These are phyloP conservation scores for Prosopis cineraria DNA, from an alignment of 306 rosid genomes.

Conservation along the genomic window DNA sequence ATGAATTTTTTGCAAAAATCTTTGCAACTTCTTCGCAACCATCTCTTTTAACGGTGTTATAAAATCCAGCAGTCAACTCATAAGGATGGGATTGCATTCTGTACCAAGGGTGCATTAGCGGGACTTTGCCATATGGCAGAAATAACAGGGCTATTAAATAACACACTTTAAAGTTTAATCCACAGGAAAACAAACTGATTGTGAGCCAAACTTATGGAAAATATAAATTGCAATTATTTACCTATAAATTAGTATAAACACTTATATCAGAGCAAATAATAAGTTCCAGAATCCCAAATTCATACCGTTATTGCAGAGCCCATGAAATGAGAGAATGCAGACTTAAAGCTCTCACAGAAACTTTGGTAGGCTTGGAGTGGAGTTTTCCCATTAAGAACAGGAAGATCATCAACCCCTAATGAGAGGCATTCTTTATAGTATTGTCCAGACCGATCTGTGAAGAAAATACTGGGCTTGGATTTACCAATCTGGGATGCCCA, in stretches of 20 bases:
- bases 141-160: no score
- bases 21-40: no score
- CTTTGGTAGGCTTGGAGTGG: conserved; percentile 72
- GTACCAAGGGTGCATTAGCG: conserved; percentile 78
- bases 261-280: background rate
- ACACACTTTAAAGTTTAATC: no score
- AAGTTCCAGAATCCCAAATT: background rate
- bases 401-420: conserved; percentile 72
- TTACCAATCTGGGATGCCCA: conserved; percentile 77
- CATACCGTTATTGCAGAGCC: conserved; percentile 75
- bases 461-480: conserved; percentile 71
- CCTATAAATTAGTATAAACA: background rate
- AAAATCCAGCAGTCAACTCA: conserved; percentile 80
- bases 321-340: conserved; percentile 28
- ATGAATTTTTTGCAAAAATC: no score
- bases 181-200: no score
- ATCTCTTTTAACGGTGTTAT: no score
- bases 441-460: conserved; percentile 58
- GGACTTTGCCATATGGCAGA: conserved; percentile 52
- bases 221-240: no score
- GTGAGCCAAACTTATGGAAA: no score
- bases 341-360: conserved; percentile 82
- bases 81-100: conserved; percentile 72
- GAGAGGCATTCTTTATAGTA: conserved; percentile 72
- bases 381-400: conserved; percentile 76